Conservation (phyloP, 306 rosid species). For the Crataegus laevigata region DNA sequence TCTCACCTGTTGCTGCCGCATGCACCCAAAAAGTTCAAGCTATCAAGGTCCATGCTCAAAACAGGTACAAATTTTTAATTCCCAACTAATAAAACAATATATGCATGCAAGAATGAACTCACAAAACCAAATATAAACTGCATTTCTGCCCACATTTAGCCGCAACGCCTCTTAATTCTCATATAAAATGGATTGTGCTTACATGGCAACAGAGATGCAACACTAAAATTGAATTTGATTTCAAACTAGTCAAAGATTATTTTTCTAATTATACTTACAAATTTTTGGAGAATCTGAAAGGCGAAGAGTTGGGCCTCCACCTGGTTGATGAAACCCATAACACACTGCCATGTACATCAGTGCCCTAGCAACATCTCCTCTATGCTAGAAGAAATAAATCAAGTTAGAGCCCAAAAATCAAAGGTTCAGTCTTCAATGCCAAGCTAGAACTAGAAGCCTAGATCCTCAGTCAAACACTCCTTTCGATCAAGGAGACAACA, state of each 20-base stretch:
- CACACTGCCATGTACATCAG: constrained; percentile 72
- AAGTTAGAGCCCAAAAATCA: background rate
- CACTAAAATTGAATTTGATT: background rate
- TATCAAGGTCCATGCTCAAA: background rate
- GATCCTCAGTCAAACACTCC: background rate
- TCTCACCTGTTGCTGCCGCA: constrained; percentile 30
- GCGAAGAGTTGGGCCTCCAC: constrained; percentile 40
- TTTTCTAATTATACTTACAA: constrained; percentile 23
- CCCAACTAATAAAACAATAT: background rate
- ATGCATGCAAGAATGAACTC: background rate
- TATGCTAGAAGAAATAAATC: constrained; percentile 27
- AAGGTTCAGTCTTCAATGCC: background rate
- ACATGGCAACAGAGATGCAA: background rate
- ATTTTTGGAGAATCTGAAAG: constrained; percentile 58
- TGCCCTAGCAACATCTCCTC: constrained; percentile 79
- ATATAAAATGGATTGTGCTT: background rate
- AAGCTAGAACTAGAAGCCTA: background rate
- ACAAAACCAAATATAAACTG: background rate
- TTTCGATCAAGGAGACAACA: background rate
- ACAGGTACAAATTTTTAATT: background rate
- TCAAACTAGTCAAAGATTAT: background rate
- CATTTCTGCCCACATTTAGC: background rate
- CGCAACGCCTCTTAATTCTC: background rate
- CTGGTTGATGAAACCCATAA: constrained; percentile 48
- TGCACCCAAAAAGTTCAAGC: background rate